Conservation (phyloP, 2,329 filamentous ascomycete genomes). For the Penicillium nordicum region DNA sequence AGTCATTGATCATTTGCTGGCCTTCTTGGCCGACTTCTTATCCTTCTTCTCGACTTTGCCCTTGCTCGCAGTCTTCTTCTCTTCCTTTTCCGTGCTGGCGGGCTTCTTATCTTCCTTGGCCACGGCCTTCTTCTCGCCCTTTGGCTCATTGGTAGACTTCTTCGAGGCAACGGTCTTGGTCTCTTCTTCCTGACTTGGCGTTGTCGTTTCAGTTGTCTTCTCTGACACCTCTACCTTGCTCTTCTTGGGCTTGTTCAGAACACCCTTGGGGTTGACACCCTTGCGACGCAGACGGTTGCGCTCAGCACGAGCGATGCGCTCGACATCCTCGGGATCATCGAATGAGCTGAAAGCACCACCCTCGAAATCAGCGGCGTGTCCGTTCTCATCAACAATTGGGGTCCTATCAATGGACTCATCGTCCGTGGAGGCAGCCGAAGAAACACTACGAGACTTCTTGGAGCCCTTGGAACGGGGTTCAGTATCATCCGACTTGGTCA, state of each 20-base stretch:
- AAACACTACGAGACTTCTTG: conserved; percentile 19
- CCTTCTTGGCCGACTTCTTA: conserved; percentile 28
- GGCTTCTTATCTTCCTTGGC: conserved; percentile 24
- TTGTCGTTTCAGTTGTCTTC: conserved; percentile 2
- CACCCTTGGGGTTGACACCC: conserved; percentile 67
- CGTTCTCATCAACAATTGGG: conserved; percentile 54
- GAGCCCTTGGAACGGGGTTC: conserved; percentile 23
- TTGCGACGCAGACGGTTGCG: conserved; percentile 69
- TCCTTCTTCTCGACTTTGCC: conserved; percentile 26
- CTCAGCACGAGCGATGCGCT: conserved; percentile 70
- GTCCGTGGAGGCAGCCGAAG: conserved; percentile 28
- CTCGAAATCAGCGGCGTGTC: conserved; percentile 26
- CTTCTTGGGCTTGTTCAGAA: conserved; percentile 41
- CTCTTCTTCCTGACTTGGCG: conserved; percentile 17
- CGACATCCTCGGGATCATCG: conserved; percentile 68
- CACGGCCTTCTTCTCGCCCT: conserved; percentile 17
- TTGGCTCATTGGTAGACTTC: conserved; percentile 10
- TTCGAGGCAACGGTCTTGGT: conserved; percentile 10
- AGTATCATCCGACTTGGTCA: conserved; percentile 23
- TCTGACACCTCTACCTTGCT: conserved; percentile 25
- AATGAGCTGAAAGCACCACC: conserved; percentile 67
- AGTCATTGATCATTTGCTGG: conserved; percentile 26
- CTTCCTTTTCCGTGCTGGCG: conserved; percentile 9
- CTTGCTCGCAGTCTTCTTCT: conserved; percentile 20
- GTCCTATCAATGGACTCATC: conserved; percentile 63